Evolutionary conservation across 495 filamentous ascomycete species (phyloP).

Genomic region (Aspergillus sparsus): DNA sequence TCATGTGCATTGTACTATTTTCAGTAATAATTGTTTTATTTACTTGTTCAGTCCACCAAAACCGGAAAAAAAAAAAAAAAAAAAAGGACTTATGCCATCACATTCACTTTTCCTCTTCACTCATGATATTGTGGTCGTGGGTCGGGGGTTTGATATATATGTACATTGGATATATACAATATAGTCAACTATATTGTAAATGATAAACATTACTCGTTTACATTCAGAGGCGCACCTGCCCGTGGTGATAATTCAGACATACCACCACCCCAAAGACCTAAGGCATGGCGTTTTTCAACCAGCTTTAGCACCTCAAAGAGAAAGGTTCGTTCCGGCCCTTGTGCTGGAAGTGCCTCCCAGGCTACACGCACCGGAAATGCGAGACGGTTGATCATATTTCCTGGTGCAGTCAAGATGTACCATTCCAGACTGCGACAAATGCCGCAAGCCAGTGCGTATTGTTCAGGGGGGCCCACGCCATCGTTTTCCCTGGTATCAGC

Average conservation of each 20-base stretch:
- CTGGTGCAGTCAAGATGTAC: slow-evolving; percentile 43
- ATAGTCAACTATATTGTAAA: slow-evolving; percentile 8
- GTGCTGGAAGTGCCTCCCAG: slow-evolving; percentile 45
- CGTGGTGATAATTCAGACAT: slow-evolving; percentile 44
- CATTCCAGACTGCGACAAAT: slow-evolving; percentile 47
- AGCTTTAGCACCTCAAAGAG: slow-evolving; percentile 42
- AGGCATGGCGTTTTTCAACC: slow-evolving; percentile 42
- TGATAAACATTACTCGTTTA: neutral
- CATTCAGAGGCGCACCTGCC: slow-evolving; percentile 25
- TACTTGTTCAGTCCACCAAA: no score
- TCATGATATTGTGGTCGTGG: no score
- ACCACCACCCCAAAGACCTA: slow-evolving; percentile 44
- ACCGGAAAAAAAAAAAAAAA: no score
- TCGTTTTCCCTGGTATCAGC: slow-evolving; percentile 40
- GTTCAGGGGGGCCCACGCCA: slow-evolving; percentile 36
- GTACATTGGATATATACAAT: neutral
- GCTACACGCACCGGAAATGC: slow-evolving; percentile 46
- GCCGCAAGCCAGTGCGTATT: slow-evolving; percentile 43
- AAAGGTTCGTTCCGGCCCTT: slow-evolving; percentile 41
- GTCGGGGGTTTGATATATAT: no score
- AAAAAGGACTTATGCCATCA: no score
- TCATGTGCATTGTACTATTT: no score
- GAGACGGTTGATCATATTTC: slow-evolving; percentile 53
- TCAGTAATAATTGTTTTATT: no score
- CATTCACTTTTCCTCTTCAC: no score